Evolutionary conservation across 2,329 filamentous ascomycete species (phyloP), one percentile per base, ranked within the genome.

Genomic region (Verticillium alfalfae): DNA sequence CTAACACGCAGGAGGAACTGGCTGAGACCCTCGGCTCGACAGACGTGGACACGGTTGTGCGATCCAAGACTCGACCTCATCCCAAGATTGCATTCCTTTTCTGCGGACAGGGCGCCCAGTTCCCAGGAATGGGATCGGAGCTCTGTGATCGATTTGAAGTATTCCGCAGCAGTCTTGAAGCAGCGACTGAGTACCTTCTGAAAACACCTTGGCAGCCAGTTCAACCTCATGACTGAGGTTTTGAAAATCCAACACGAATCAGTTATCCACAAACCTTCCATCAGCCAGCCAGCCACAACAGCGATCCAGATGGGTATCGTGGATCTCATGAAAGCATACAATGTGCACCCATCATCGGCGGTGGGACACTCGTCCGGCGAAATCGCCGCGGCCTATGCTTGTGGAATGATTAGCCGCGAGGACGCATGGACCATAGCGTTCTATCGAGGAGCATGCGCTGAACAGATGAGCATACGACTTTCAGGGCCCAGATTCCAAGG

Each of bases 341-440:
- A 66, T 10, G 66, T 79, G 37, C 58, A 55, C 1, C 75, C 77
- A 2, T 63, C 62, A 6, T 66, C 70, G 18, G 75, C 79, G 3
- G 69, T 80, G 8, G 78, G 79, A 0, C 79, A 81, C 63, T 81
- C 79, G 0, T 81, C 78, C 1, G 79, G 79, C 2, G 79, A 81
- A 60, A 76, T 81, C 37, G 79, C 78, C 1, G 79, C 79, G 7
- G 78, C 79, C 1, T 79, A 76, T 60, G 76, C 78, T 9, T 70
- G 69, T 0, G 74, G 72, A 0, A 70, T 71, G 16, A 68, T 81
- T 22, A 70, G 72, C 2, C 68, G 70, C 22, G 67, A 75, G 57
- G 68, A 69, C 6, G 79, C 78, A 5, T 79, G 77, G 75, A 68
- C 73, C 56, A 70, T 78, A 37, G 74, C 78, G 3, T 80, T 78